These are phyloP conservation scores for Eimeria praecox DNA, from an alignment of 169 alveolate genomes.

Conservation along the genomic window DNA sequence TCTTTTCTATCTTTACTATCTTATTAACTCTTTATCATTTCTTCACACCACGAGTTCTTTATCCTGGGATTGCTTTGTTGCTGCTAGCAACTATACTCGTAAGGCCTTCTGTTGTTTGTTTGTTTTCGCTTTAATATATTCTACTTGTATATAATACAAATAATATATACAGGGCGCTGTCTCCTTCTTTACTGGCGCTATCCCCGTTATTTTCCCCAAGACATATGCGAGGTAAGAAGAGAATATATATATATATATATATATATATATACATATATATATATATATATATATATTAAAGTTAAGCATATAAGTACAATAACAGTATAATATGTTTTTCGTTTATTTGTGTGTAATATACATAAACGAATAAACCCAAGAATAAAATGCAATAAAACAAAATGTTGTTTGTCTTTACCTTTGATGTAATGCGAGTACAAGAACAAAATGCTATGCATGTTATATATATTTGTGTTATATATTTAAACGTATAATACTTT, in stretches of 20 bases:
- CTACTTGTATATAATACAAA: background rate
- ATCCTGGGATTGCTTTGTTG: constrained; percentile 9
- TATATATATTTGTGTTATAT: too few relatives aligned
- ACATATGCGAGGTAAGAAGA: constrained; percentile 20
- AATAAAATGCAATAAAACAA: too few relatives aligned
- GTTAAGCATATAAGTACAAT: background rate
- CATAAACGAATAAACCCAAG: too few relatives aligned
- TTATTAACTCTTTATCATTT: constrained; percentile 19
- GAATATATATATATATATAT: background rate
- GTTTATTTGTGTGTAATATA: too few relatives aligned
- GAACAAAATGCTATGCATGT: too few relatives aligned
- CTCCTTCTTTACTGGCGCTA: constrained; percentile 30
- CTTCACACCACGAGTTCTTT: constrained; percentile 46
- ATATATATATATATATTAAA: background rate
- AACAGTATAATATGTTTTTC: too few relatives aligned
- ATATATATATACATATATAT: background rate
- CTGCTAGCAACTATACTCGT: constrained; percentile 1
- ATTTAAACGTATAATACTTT: too few relatives aligned
- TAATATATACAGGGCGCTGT: background rate
- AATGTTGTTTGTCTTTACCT: too few relatives aligned
- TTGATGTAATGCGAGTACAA: too few relatives aligned
- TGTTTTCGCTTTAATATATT: background rate
- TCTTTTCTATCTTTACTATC: background rate
- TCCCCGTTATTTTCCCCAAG: constrained; percentile 51
- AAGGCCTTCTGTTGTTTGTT: background rate